phyloP scores from a whole-genome alignment of 1,284 basidiomycete species.

The Trichosporon asahii region DNA sequence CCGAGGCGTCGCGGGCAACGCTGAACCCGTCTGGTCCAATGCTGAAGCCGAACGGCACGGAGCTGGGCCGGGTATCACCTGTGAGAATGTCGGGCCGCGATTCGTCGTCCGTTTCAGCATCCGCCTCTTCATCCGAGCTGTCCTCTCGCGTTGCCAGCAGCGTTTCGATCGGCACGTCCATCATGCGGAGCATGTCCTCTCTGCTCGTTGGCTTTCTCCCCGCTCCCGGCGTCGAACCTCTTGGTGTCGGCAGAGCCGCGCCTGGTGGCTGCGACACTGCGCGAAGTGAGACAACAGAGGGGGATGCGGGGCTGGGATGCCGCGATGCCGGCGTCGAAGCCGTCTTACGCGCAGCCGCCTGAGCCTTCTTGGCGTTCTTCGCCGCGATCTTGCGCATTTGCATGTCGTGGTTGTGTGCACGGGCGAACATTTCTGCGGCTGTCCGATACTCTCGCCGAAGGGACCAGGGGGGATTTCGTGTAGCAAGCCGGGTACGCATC shows the following conservation, averaged over 20 bases:
- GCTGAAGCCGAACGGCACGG: slow-evolving; percentile 31
- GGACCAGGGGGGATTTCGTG: slow-evolving; percentile 26
- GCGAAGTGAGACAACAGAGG: background rate
- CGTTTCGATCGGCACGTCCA: slow-evolving; percentile 25
- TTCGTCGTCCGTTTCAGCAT: slow-evolving; percentile 15
- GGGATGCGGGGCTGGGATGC: background rate
- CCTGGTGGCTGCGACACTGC: background rate
- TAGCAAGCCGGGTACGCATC: slow-evolving; percentile 22
- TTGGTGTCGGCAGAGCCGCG: background rate
- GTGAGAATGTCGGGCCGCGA: background rate
- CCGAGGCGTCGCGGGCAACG: background rate
- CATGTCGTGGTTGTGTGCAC: background rate
- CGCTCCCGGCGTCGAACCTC: background rate
- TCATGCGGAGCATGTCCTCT: slow-evolving; percentile 18
- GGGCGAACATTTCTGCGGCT: slow-evolving; percentile 28
- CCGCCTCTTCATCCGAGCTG: slow-evolving; percentile 33
- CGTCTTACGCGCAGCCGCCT: background rate
- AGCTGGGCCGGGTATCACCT: background rate
- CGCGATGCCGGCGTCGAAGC: background rate
- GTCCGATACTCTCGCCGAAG: background rate
- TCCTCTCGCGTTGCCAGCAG: slow-evolving; percentile 27
- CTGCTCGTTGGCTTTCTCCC: background rate
- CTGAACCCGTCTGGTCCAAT: slow-evolving; percentile 33
- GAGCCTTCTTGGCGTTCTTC: background rate
- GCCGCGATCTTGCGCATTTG: slow-evolving; percentile 6